A percentile compares a stretch with the other conserved stretches of the same genome.
These are phyloP conservation scores for Alnus glutinosa DNA, from an alignment of 306 rosid species.

Conservation along the genomic window DNA sequence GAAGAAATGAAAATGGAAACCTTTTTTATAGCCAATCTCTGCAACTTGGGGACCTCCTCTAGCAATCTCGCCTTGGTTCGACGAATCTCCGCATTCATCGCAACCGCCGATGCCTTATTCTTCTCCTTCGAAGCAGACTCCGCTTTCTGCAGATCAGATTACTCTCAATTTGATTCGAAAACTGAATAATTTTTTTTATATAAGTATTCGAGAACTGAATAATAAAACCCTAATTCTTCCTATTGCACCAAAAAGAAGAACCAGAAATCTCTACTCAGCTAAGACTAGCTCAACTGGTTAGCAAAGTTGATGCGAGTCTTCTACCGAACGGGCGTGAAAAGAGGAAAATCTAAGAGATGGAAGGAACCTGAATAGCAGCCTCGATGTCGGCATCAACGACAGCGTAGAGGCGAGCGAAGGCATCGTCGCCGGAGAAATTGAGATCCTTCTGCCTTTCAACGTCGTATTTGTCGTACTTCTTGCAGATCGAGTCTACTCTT, in stretches of 20 bases:
- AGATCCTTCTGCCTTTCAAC: conserved; percentile 72
- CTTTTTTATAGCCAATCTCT: conserved; percentile 87
- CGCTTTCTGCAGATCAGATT: conserved; percentile 72
- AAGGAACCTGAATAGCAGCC: conserved; percentile 58
- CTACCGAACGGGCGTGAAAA: not conserved
- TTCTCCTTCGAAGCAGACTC: conserved; percentile 85
- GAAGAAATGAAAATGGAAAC: conserved; percentile 33
- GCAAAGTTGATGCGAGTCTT: not conserved
- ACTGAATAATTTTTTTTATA: too few relatives aligned
- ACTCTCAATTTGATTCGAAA: conserved; percentile 8
- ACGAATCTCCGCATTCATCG: conserved; percentile 97
- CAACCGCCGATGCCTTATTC: conserved; percentile 84
- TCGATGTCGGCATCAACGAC: conserved; percentile 76
- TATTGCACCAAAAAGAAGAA: conserved; percentile 12
- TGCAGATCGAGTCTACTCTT: conserved; percentile 93
- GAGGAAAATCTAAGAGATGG: conserved; percentile 13
- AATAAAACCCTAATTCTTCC: not conserved
- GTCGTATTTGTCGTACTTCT: conserved; percentile 90
- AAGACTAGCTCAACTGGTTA: conserved; percentile 7
- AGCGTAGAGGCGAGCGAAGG: conserved; percentile 87
- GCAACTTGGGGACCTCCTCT: conserved; percentile 96
- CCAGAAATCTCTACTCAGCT: not conserved
- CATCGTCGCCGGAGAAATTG: conserved; percentile 90
- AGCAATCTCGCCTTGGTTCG: conserved; percentile 85
- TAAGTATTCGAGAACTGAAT: not conserved